Evolutionary conservation across 139 green algal genomes (phyloP), one percentile per base, ranked within the genome.

Genomic region (Tetradesmus obliquus): DNA sequence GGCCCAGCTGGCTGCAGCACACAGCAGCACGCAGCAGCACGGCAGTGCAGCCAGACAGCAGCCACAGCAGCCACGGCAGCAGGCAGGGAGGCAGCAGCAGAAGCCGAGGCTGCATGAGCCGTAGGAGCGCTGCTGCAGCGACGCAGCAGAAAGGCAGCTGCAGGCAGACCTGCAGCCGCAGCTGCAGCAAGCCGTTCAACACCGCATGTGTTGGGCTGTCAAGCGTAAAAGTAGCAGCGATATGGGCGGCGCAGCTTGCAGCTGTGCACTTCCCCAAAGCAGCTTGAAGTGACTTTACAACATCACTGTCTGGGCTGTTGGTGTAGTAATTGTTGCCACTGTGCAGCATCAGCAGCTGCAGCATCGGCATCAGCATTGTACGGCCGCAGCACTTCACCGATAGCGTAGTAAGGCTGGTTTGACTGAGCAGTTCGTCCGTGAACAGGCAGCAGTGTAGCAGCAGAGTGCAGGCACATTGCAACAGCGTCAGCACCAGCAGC

Each of bases 1-100:
- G 5, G 88, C 45, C 72, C n/a, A 19, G 17, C 66, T 76, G n/a
- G 53, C 60, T 92, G 81, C 66, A 53, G 89, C 13, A 53, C 84
- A 84, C 54, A 79, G 81, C 82, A 74, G 19, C 13, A 88, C 17
- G 19, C 3, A 51, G 58, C 85, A 89, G 60, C 32, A 82, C n/a
- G 12, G 24, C 32, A 53, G 22, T 81, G 22, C 45, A 85, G 58
- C n/a, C 85, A 10, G 24, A 60, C 58, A 57, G 85, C 66, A 24
- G 66, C 15, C 3, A 19, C 66, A 86, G n/a, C 72, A 71, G 76
- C 57, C 24, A 2, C 69, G 32, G 66, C 5, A 51, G 24, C 76
- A 79, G 32, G 32, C 32, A 45, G 32, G 32, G 32, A 45, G 32
- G 32, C 32, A 45, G 32, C 32, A 45, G 32, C 32, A 45, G 32